Base-by-base conservation (phyloP, 768 basidiomycete genomes). In the Mrakia frigida region DNA sequence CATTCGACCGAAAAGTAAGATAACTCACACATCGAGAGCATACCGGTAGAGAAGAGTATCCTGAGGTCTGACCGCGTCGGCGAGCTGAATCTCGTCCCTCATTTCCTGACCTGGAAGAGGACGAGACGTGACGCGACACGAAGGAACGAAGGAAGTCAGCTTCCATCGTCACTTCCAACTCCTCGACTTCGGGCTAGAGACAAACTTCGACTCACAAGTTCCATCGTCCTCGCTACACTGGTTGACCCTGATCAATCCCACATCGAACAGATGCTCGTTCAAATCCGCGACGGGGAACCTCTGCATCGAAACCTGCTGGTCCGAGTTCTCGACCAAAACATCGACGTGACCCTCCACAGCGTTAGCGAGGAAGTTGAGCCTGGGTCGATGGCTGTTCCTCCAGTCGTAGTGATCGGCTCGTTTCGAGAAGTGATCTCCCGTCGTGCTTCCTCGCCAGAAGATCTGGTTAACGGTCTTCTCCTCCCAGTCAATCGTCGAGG, bases 361-460 rank as follows among this genome's bases (percentile, higher is more conserved):
- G 56, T 61, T 70, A 13, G 74, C 28, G 28, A 70, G 56, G 41
- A n/a, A 33, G 56, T 75, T 68, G 1, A 75, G 68, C 4, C 74
- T 35, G 14, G 70, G 50, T 1, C 74, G 74, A 60, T 75, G 74
- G 13, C 67, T 56, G 16, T 61, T 18, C 16, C 59, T 68, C 74
- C 74, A 75, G 35, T 75, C 37, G 53, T 75, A 75, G 50, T 70
- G 39, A 7, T 60, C 33, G 9, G 46, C 46, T n/a, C 56, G 35
- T 21, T 16, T 59, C 56, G 35, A 59, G 21, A 43, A 70, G 25
- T 68, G 59, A 41, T 75, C 74, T 35, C 74, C 74, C 5, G 74
- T 75, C 41, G 74, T 70, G 59, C 56, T 61, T 18, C 74, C 74
- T 21, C 74, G 69, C 74, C 74, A 75, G 56, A 75, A 75, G 41